These are phyloP conservation scores for Rhytidiadelphus loreus DNA, from an alignment of 225 moss, liverwort and hornwort genomes.

Conservation along the genomic window DNA sequence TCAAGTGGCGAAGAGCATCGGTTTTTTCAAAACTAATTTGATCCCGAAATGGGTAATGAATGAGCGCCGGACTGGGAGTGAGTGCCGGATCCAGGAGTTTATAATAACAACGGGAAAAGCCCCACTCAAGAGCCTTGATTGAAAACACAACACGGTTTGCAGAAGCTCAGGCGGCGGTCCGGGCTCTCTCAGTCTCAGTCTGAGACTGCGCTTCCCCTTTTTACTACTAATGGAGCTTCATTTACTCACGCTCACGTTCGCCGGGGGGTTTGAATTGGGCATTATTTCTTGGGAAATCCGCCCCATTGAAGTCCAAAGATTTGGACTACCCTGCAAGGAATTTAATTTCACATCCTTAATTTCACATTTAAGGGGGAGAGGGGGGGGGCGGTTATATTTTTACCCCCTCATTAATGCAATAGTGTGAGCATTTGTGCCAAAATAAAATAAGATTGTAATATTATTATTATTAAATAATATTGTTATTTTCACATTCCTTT, in stretches of 20 bases:
- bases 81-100: background rate
- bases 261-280: background rate
- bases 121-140: background rate
- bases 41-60: background rate
- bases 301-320: background rate
- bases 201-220: background rate
- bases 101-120: background rate
- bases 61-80: too few species aligned
- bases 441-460: too few species aligned
- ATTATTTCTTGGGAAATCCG: background rate
- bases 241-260: background rate
- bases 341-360: background rate
- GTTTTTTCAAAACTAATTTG: too few species aligned
- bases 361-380: too few species aligned
- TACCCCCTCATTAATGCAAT: background rate
- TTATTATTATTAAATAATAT: too few species aligned
- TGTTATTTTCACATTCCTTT: background rate
- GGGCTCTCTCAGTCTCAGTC: background rate
- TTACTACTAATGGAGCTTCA: background rate
- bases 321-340: background rate
- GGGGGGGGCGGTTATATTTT: accelerated
- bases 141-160: background rate
- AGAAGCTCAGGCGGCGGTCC: background rate
- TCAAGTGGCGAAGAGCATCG: background rate
- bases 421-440: too few species aligned